Evolutionary conservation across 352 stramenopile species (phyloP), one percentile per base, ranked within the genome.

Genomic region (Phytophthora pluvialis): DNA sequence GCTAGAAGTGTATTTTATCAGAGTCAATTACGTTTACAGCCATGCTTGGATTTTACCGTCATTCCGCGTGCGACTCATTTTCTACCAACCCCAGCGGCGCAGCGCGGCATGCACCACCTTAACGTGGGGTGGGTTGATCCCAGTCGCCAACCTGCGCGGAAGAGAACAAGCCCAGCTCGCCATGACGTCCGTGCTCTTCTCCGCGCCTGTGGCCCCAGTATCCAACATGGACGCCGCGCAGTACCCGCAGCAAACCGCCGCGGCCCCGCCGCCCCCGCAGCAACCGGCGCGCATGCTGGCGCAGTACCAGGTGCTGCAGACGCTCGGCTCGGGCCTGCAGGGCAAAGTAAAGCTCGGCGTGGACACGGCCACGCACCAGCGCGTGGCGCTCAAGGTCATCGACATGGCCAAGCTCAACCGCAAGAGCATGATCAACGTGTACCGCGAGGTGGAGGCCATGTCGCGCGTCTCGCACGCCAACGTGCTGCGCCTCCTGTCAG

Each of bases 341-440:
- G 80, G 88, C 58, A 97, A 96, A 60, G 90, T 97, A 44, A 97
- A 97, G 74, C 80, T 97, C 3, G 89, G 91, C 36, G 77, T 94
- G 64, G 83, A 97, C 72, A 70, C 76, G 9, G 69, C 80, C 53
- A 95, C 88, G 29, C 77, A 84, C 21, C 78, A 96, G 72, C 76
- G 77, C 45, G 91, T 97, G 45, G 91, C 91, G 66, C 83, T 97
- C 64, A 97, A 97, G 78, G 83, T 97, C 70, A 96, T 97, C 55
- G 86, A 96, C 69, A 81, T 74, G 67, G 70, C 72, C 61, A 92
- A 90, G 52, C 78, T 93, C 31, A 91, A 89, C 66, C 85, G 84
- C 67, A 93, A 93, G 67, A 72, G 73, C 55, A 81, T 93, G 64
- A 81, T 90, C 58, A 94, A 94, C 67, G 78, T 94, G 5, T 93